Evolutionary conservation across 768 basidiomycete genomes (phyloP), one percentile per base, ranked within the genome.

Genomic region (Hypholoma sublateritium): DNA sequence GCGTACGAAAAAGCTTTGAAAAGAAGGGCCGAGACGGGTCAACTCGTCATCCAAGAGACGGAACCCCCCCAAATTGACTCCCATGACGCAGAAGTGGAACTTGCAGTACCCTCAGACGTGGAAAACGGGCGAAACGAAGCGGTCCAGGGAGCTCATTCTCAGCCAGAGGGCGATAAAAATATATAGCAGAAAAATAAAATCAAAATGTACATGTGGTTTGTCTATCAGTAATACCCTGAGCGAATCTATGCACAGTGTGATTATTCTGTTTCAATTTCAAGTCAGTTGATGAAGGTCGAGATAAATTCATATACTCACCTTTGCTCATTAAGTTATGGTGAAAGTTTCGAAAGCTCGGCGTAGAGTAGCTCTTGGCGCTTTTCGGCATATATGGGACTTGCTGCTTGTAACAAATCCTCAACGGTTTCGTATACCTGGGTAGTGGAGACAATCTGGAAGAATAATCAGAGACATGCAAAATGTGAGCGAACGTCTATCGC

Each of bases 381-480:
- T 58, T 69, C 69, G 45, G 67, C 68, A 63, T 85, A 89, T 61
- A 77, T 67, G n/a, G 77, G 74, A 67, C 88, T 90, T 51, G 75
- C 65, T 14, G 77, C 73, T 49, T 75, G 74, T 34, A 91, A 74
- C 24, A 89, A 74, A 28, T 73, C 75, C 48, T 89, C 88, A 17
- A 89, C 64, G 17, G 79, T 80, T 69, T 91, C 88, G 55, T 80
- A 83, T n/a, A 64, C 39, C 5, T 14, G 13, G 39, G 39, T 52
- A 21, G 59, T 49, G 11, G 52, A 45, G 45, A 52, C 36, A 19
- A 63, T 55, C 51, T 62, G 46, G 12, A 34, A 56, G 48, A 62
- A 59, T 41, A 34, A 57, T 49, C 49, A 57, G 41, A 45, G 39
- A 58, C 32, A 53, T 53, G 22, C 53, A 17, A 39, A 14, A 11